Percentiles rank a stretch among this genome's conserved stretches.
Evolutionary conservation across 495 filamentous ascomycete species (phyloP).

Genomic region (Neurospora sp.): DNA sequence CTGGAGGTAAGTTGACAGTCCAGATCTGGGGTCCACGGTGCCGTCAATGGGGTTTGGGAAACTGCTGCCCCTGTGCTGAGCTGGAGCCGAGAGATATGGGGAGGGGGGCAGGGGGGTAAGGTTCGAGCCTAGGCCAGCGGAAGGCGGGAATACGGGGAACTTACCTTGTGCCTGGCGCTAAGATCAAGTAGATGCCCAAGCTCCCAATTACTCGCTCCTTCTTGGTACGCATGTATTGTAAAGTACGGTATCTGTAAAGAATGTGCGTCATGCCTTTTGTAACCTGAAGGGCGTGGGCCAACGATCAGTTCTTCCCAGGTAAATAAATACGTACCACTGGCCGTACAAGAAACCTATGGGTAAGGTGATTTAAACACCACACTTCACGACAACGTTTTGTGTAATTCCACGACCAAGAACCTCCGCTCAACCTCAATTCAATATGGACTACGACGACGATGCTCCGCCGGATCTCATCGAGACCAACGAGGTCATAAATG

Average conservation of each 20-base stretch:
- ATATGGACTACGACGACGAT: conserved; percentile 56
- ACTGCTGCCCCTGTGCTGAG: neutral
- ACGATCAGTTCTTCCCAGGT: neutral
- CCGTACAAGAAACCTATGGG: neutral
- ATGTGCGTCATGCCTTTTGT: neutral
- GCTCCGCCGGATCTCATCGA: conserved; percentile 64
- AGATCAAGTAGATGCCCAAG: neutral
- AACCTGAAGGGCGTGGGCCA: neutral
- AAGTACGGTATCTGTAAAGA: neutral
- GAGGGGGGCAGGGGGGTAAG: neutral
- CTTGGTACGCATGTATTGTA: neutral
- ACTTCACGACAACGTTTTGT: neutral
- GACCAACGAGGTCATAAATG: conserved; percentile 25
- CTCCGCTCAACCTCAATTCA: neutral
- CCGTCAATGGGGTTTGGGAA: neutral
- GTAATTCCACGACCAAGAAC: neutral
- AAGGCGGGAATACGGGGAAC: neutral
- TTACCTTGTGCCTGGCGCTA: neutral
- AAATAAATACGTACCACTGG: neutral
- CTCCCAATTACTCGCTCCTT: neutral
- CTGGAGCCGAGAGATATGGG: neutral
- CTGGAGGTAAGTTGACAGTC: neutral
- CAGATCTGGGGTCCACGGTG: neutral
- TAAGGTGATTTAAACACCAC: neutral
- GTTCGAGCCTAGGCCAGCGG: neutral